Conservation (phyloP, 352 stramenopile genomes). For the Blastocystis sp. region DNA sequence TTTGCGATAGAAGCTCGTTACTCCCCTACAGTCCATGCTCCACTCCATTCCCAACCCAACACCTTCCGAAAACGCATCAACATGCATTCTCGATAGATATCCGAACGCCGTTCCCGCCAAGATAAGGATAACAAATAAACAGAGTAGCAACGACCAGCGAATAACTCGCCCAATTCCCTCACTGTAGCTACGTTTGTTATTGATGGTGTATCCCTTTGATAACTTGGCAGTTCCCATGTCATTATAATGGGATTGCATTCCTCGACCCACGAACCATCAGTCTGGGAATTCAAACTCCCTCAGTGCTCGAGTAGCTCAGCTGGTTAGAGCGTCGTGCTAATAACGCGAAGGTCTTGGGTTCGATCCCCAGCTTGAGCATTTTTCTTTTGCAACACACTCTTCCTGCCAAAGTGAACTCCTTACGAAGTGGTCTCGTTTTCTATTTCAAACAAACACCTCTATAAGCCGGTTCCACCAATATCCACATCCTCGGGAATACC, state of each 20-base stretch:
- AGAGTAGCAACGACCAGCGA: neutral
- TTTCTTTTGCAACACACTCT: slow-evolving; percentile 8
- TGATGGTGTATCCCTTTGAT: neutral
- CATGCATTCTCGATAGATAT: slow-evolving; percentile 5
- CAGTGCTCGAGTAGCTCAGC: slow-evolving; percentile 36
- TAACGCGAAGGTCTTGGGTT: slow-evolving; percentile 45
- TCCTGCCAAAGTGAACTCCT: too few species aligned
- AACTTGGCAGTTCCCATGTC: neutral
- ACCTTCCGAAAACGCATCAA: neutral
- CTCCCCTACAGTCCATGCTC: neutral
- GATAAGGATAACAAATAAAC: neutral
- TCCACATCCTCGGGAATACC: neutral
- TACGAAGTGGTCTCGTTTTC: neutral
- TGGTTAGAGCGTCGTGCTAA: slow-evolving; percentile 52
- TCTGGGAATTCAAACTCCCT: too few species aligned
- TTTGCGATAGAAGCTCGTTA: neutral
- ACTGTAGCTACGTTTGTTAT: neutral
- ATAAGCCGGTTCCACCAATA: neutral
- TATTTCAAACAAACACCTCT: slow-evolving; percentile 1
- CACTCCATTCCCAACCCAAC: neutral
- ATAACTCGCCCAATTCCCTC: neutral
- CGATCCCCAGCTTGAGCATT: slow-evolving; percentile 44
- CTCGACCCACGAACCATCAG: too few species aligned
- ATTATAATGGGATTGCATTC: too few species aligned
- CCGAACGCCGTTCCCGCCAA: neutral